Base-by-base conservation (phyloP, 306 rosid genomes). In the Cicer yamashitae region DNA sequence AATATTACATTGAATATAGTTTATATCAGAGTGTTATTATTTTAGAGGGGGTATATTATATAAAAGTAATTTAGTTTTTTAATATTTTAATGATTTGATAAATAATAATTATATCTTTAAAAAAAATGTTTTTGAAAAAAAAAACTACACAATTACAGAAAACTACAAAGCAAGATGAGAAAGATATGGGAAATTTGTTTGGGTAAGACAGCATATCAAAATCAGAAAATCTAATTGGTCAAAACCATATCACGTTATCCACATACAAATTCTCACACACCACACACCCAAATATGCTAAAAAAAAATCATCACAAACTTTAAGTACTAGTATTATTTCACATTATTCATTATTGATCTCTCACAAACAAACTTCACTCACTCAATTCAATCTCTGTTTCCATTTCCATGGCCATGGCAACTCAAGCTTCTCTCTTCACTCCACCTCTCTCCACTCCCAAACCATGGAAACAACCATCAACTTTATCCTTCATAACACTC, bases 401-500 rank as follows among this genome's bases (percentile, higher is more conserved):
- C 11, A 51, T 43, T 17, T n/a, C 6, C 71, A 67, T 67, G 72
- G 72, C 72, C 8, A 67, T 67, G 72, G 57, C 72, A 67, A 67
- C 72, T 7, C 72, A 67, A 67, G 72, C 72, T 18, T 46, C 57
- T 13, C 72, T 67, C 22, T 67, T 67, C 72, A 67, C 72, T 4
- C 72, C 72, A 7, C 72, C 72, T 20, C 57, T 67, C 43, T 67
- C 72, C 22, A 34, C 12, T 7, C 57, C 72, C 5, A 67, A 67
- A 67, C 40, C 57, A 67, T 67, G 57, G 43, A 67, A 66, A 18
- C 71, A 67, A 67, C 57, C 39, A 46, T 67, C 72, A 11, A 51
- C 82, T 71, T 4, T 91, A 65, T 73, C 89, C 77, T 90, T 90
- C 86, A n/a, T 69, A 68, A 61, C 14, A 74, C 75, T 83, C 30